These are phyloP conservation scores for Fusarium humuli DNA, from an alignment of 2,329 filamentous ascomycete genomes.

Conservation along the genomic window DNA sequence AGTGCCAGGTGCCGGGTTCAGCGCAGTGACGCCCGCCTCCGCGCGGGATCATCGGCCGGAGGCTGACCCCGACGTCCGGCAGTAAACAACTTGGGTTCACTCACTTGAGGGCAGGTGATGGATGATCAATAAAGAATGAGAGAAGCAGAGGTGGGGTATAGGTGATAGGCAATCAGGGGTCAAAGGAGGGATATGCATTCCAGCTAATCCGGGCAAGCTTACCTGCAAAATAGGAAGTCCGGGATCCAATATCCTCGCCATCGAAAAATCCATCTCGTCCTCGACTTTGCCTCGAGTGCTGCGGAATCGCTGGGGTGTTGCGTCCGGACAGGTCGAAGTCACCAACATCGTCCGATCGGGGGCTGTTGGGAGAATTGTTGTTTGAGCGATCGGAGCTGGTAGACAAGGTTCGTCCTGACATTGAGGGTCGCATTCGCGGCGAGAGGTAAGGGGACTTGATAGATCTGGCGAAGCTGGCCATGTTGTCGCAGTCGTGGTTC, in stretches of 20 bases:
- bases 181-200: conserved; percentile 29
- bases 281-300: conserved; percentile 6
- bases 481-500: conserved; percentile 44
- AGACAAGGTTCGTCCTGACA: conserved; percentile 58
- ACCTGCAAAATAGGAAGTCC: conserved; percentile 32
- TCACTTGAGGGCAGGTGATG: conserved; percentile 33
- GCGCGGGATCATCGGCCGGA: conserved; percentile 8
- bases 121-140: conserved; percentile 16
- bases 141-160: conserved; percentile 8
- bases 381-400: conserved; percentile 58
- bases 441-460: conserved; percentile 61
- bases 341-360: conserved; percentile 50
- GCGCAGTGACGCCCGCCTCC: background rate
- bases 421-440: conserved; percentile 57
- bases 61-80: conserved; percentile 7
- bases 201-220: conserved; percentile 14
- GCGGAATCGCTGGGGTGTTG: conserved; percentile 44
- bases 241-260: conserved; percentile 28
- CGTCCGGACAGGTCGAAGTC: conserved; percentile 45
- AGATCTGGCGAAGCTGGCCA: conserved; percentile 63
- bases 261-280: conserved; percentile 33
- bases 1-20: conserved; percentile 7
- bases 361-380: conserved; percentile 40
- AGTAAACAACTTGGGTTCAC: conserved; percentile 1
- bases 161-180: conserved; percentile 9